Percentiles rank a stretch among this genome's conserved stretches.
phyloP scores from a whole-genome alignment of 495 filamentous ascomycete genomes.

The Penicillium argentinense region DNA sequence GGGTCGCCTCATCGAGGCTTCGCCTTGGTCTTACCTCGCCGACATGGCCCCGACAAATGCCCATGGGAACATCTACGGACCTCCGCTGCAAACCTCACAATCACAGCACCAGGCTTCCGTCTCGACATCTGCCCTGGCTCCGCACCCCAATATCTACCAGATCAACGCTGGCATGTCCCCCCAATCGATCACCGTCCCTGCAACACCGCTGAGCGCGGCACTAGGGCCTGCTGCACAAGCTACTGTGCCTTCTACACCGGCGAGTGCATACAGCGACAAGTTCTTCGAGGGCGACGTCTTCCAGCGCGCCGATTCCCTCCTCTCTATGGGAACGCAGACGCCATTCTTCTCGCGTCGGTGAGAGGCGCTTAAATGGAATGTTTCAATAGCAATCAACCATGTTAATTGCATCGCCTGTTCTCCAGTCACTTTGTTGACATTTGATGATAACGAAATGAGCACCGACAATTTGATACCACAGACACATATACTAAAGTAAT shows the following conservation, averaged over 20 bases:
- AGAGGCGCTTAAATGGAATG: slow-evolving; percentile 5
- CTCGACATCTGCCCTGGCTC: slow-evolving; percentile 27
- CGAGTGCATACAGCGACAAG: slow-evolving; percentile 62
- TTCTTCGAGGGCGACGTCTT: slow-evolving; percentile 72
- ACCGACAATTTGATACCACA: too few relatives aligned
- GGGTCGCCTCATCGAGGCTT: slow-evolving; percentile 67
- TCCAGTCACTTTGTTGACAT: too few relatives aligned
- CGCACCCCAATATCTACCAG: slow-evolving; percentile 27
- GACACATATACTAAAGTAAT: too few relatives aligned
- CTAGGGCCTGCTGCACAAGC: slow-evolving; percentile 86
- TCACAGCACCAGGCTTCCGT: slow-evolving; percentile 35
- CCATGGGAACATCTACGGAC: slow-evolving; percentile 38
- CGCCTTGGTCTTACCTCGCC: slow-evolving; percentile 67
- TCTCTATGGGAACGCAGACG: slow-evolving; percentile 55
- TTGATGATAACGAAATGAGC: too few relatives aligned
- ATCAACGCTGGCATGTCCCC: slow-evolving; percentile 36
- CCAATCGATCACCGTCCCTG: slow-evolving; percentile 49
- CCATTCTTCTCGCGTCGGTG: slow-evolving; percentile 42
- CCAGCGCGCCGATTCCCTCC: slow-evolving; percentile 69
- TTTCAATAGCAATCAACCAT: too few relatives aligned
- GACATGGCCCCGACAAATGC: slow-evolving; percentile 34
- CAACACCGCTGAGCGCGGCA: slow-evolving; percentile 79
- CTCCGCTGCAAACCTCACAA: slow-evolving; percentile 36
- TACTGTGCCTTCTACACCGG: slow-evolving; percentile 79
- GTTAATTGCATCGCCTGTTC: too few relatives aligned